Evolutionary conservation across 1,284 basidiomycete genomes (phyloP).

Genomic region (Heterobasidion annosum): DNA sequence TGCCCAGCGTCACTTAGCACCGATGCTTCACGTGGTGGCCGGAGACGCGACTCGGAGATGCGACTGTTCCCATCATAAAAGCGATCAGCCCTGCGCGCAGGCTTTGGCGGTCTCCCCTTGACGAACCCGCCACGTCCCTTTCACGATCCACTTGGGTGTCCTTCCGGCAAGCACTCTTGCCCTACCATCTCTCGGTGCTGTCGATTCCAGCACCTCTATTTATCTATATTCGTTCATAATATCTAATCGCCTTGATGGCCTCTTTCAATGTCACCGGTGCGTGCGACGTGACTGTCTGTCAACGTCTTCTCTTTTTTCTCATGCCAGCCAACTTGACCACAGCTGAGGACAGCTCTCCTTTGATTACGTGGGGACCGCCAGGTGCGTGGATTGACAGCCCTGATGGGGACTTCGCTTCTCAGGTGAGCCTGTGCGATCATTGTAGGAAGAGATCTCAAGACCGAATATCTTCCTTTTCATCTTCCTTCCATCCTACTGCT

Average conservation of each 20-base stretch:
- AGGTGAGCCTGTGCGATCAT: constrained; percentile 18
- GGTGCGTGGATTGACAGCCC: constrained; percentile 35
- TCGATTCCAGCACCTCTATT: constrained; percentile 5
- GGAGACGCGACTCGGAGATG: neutral
- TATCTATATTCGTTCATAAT: constrained; percentile 11
- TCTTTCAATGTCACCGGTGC: constrained; percentile 32
- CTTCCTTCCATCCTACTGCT: neutral
- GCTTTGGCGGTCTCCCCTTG: neutral
- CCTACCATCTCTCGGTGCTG: constrained; percentile 13
- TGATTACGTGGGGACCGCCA: constrained; percentile 32
- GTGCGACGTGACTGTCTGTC: constrained; percentile 2
- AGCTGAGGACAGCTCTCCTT: constrained; percentile 39
- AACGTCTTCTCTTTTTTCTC: constrained; percentile 1
- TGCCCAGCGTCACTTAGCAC: no score
- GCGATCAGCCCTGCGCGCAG: neutral
- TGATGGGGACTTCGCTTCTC: constrained; percentile 22
- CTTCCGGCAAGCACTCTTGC: constrained; percentile 15
- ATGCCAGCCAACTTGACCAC: neutral
- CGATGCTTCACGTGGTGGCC: no score
- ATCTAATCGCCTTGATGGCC: constrained; percentile 32
- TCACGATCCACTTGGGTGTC: neutral
- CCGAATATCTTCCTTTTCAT: no score
- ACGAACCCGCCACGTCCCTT: neutral
- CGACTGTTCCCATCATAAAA: neutral
- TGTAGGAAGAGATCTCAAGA: no score